A percentile compares a stretch with the other conserved stretches of the same genome.
Conservation (phyloP, 75 land plant genomes). For the Picea sitchensis region DNA sequence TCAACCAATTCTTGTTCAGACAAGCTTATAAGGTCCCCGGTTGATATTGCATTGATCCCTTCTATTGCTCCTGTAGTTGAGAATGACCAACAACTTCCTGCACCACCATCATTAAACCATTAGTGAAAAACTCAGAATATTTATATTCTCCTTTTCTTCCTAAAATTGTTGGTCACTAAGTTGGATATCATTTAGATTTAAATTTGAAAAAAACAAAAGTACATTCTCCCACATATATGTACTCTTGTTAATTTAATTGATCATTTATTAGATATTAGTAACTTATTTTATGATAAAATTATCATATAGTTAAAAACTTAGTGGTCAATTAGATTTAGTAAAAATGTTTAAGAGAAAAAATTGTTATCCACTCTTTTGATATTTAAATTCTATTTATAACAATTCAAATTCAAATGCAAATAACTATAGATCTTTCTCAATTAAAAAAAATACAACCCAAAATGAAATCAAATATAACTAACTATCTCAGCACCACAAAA, state of each 20-base stretch:
- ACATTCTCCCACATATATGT: not conserved
- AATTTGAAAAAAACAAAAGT: not conserved
- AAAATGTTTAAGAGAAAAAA: no score
- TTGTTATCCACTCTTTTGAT: no score
- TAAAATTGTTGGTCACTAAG: not conserved
- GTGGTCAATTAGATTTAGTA: no score
- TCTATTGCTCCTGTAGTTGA: constrained; percentile 64
- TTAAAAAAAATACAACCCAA: no score
- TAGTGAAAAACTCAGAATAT: not conserved
- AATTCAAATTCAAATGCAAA: not conserved
- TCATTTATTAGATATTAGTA: no score
- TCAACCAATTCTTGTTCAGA: constrained; percentile 71
- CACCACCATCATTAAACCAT: not conserved
- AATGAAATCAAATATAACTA: no score
- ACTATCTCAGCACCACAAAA: no score
- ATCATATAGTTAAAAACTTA: no score
- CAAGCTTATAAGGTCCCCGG: constrained; percentile 50
- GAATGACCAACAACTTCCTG: constrained; percentile 83
- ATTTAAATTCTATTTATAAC: no score
- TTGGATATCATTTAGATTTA: not conserved
- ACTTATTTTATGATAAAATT: no score
- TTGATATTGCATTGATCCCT: constrained; percentile 56
- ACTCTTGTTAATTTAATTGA: not conserved
- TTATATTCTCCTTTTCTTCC: no score
- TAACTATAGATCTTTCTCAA: no score